phyloP scores from a whole-genome alignment of 345 rosid species.

The Luvunga scandens region DNA sequence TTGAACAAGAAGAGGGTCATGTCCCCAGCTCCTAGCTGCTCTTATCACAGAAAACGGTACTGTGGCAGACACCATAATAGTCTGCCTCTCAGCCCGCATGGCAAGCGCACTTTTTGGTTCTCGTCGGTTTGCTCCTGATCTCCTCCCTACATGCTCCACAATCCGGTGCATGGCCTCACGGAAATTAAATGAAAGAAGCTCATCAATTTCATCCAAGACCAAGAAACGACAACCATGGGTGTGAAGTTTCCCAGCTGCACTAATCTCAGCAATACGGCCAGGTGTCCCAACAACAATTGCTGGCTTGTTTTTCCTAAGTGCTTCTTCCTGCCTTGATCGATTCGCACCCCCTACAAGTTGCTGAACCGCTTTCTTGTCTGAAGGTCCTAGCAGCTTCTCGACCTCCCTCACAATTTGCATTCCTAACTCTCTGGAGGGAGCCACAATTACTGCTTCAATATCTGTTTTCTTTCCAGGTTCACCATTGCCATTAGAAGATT shows the following conservation, averaged over 20 bases:
- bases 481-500: constrained; percentile 26
- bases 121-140: constrained; percentile 45
- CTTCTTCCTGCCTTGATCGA: constrained; percentile 94
- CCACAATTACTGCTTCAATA: constrained; percentile 86
- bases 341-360: constrained; percentile 98
- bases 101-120: constrained; percentile 29
- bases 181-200: constrained; percentile 87
- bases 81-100: constrained; percentile 54
- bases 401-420: constrained; percentile 96
- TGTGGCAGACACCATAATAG: constrained; percentile 86
- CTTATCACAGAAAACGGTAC: constrained; percentile 88
- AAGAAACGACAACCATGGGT: constrained; percentile 83
- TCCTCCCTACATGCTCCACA: constrained; percentile 79
- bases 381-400: constrained; percentile 80
- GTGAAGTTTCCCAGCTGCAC: constrained; percentile 89
- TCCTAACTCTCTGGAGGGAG: constrained; percentile 92
- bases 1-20: constrained; percentile 79
- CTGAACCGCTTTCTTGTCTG: constrained; percentile 74
- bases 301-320: constrained; percentile 89
- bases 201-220: constrained; percentile 91
- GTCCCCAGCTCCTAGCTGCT: constrained; percentile 91
- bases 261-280: constrained; percentile 88
- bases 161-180: constrained; percentile 89
- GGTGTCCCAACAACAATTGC: constrained; percentile 92
- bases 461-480: constrained; percentile 49